Percentiles rank a stretch among this genome's conserved stretches.
These are phyloP conservation scores for Trametopsis cervina DNA, from an alignment of 768 basidiomycete genomes.

Conservation along the genomic window DNA sequence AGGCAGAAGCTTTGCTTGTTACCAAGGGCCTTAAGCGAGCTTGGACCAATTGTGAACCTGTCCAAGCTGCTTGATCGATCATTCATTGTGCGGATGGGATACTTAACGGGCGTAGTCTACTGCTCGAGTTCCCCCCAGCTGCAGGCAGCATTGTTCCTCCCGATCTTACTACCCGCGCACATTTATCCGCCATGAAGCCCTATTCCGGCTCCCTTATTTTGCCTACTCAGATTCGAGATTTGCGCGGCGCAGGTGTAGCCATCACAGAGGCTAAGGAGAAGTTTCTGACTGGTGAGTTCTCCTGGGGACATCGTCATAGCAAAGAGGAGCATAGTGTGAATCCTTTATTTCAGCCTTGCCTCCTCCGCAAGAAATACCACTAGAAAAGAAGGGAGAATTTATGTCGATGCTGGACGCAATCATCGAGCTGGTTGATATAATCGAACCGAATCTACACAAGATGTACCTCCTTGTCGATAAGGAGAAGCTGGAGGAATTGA, in stretches of 20 bases:
- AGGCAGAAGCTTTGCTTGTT: neutral
- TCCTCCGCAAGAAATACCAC: neutral
- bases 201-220: neutral
- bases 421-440: neutral
- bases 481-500: neutral
- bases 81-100: neutral
- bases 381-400: neutral
- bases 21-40: neutral
- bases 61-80: neutral
- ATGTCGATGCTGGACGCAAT: neutral
- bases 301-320: too few relatives aligned
- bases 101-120: neutral
- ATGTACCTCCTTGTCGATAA: neutral
- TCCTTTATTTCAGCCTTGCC: neutral
- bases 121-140: neutral
- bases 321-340: too few relatives aligned
- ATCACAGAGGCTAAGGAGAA: neutral
- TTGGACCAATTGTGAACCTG: neutral
- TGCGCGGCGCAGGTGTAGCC: neutral
- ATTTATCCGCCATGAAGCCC: neutral
- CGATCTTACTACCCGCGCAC: too few relatives aligned
- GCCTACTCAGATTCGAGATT: neutral
- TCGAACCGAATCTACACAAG: constrained; percentile 1
- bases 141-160: neutral
- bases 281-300: neutral